Base-by-base conservation (phyloP, 495 filamentous ascomycete species). In the Eremomyces bilateralis region DNA sequence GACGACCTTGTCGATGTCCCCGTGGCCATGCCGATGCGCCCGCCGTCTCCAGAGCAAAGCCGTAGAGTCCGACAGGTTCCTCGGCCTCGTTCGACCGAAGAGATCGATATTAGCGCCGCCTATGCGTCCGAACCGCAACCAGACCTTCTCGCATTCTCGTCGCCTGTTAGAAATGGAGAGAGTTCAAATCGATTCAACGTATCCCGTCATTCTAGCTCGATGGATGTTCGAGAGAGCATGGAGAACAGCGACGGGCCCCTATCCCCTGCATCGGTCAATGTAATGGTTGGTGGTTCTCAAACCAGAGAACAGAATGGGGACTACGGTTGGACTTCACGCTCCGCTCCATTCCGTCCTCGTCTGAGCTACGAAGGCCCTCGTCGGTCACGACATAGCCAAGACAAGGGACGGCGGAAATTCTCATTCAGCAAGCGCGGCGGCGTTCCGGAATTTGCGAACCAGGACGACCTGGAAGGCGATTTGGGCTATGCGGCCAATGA, bases 1-100 rank as follows among this genome's bases (percentile, higher is more conserved):
- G 88, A 97, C 53, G 88, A 97, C 47, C 55, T 94, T 13, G 91
- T 95, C 21, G 90, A 97, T 43, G 76, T 97, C 6, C 88, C 88
- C 4, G 69, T 94, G 33, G 88, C 81, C 11, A 80, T 93, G 13
- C 88, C 85, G 10, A 71, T 97, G 61, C 70, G 76, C 38, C 65
- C 67, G 12, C 74, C 90, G 12, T 79, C 77, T 28, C 63, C 62
- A 13, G 76, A 83, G 16, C 76, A 79, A 54, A n/a, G n/a, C n/a
- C n/a, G n/a, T n/a, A n/a, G n/a, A n/a, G n/a, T n/a, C n/a, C n/a
- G n/a, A n/a, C n/a, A n/a, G n/a, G n/a, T n/a, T n/a, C n/a, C n/a
- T n/a, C 70, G 76, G n/a, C 40, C 52, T 13, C 46, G 46, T n/a
- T 69, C 40, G 65, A 71, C 36, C 65, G 69, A 44, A 56, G 82